Evolutionary conservation across 1,139 yeast genomes (phyloP).

Genomic region (Magnusiomyces magnusii): DNA sequence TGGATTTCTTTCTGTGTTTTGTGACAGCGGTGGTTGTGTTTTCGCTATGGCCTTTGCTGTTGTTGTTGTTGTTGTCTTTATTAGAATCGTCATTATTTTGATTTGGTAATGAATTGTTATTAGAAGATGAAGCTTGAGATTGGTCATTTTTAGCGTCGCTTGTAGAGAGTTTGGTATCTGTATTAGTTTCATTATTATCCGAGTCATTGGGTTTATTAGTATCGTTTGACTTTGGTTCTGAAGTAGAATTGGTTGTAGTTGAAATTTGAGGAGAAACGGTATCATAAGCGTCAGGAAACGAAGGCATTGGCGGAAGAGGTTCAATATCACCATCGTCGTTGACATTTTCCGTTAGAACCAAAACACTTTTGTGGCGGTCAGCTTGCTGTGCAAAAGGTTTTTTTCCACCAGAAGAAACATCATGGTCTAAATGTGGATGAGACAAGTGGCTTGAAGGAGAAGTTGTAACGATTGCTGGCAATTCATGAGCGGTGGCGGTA

Average conservation of each 20-base stretch:
- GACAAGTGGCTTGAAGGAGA: not conserved
- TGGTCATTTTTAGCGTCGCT: not conserved
- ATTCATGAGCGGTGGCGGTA: too few species aligned
- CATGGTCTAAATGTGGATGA: conserved; percentile 2
- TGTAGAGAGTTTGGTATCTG: not conserved
- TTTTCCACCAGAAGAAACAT: conserved; percentile 5
- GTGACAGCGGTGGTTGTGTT: not conserved
- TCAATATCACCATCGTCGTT: not conserved
- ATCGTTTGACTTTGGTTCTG: too few species aligned
- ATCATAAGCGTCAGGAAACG: not conserved
- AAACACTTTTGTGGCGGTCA: conserved; percentile 15
- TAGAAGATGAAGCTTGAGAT: not conserved
- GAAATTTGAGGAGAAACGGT: not conserved
- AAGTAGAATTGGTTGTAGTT: too few species aligned
- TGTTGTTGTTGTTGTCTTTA: conserved; percentile 7
- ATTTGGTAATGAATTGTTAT: not conserved
- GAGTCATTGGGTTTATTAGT: too few species aligned
- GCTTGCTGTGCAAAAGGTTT: conserved; percentile 5
- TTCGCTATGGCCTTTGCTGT: too few species aligned
- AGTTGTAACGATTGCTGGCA: too few species aligned
- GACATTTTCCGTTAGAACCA: conserved; percentile 7
- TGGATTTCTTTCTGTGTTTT: conserved; percentile 16
- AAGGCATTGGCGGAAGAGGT: conserved; percentile 2
- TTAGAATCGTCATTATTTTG: not conserved
- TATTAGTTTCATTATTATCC: too few species aligned